Base-by-base conservation (phyloP, 495 filamentous ascomycete species). In the Hypoxylon lienhwacheense region DNA sequence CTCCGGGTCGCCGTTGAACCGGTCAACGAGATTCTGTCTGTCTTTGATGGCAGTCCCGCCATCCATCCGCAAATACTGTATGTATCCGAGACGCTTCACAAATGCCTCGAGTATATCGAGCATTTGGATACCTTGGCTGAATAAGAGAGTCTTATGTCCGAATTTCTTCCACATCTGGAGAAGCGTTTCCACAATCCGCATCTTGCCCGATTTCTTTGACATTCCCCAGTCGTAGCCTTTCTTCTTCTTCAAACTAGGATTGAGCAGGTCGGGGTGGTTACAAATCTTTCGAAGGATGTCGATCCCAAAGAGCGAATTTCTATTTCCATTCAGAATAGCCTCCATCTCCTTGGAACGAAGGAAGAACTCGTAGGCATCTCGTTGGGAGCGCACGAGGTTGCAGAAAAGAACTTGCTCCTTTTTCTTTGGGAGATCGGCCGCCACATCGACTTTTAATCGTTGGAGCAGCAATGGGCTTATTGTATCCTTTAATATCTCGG, bases 391-490 rank as follows among this genome's bases (percentile, higher is more conserved):
- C 1, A 90, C 91, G 20, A 98, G 77, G 65, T 91, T 91, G 74
- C 93, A 97, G 69, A 97, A 97, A 1, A 98, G 77, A 0, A 97
- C 91, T 48, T 92, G 88, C 66, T 98, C 93, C 54, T 80, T 93
- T 76, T 98, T 98, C 69, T 91, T 85, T 0, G 93, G 93, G 3
- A 98, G 75, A 69, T 97, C 93, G 6, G 90, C 78, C 4, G 91
- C 90, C 5, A 98, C 93, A 67, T 98, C 93, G 3, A 88, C 82
- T 69, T 98, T 98, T 68, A 92, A 81, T 20, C 93, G 82, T 60
- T 96, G 91, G n/a, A 98, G 77, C 1, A 98, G 80, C 66, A 95
- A 97, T 1, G 90, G 89, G 35, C 86, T 90, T 44, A 98, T 96
- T 1, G 90, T 82, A 32, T 95, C 89, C 63, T 95, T 96, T 22